Evolutionary conservation across 1,284 basidiomycete species (phyloP).

Genomic region (Pascua guehoae): DNA sequence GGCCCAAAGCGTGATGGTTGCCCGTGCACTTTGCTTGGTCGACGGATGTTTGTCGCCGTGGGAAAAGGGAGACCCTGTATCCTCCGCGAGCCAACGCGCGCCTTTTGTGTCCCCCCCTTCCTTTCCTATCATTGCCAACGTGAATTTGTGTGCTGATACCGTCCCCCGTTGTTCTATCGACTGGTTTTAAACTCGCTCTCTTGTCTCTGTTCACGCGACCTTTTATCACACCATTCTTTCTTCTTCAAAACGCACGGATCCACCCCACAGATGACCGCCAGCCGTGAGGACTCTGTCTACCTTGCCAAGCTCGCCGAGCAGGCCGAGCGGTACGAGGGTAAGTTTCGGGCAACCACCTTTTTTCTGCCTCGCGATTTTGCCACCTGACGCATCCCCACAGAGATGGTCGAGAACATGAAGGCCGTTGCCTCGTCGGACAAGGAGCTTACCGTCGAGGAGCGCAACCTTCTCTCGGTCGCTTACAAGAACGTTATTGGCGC

Average conservation of each 20-base stretch:
- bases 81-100: no score
- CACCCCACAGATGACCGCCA: conserved; percentile 59
- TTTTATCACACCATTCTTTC: neutral
- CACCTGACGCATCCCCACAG: conserved; percentile 50
- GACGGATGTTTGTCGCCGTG: no score
- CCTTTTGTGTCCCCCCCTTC: neutral
- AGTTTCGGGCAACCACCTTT: no score
- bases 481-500: conserved; percentile 99
- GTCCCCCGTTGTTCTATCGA: neutral
- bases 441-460: conserved; percentile 98
- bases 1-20: neutral
- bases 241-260: neutral
- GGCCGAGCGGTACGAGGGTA: conserved; percentile 96
- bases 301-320: conserved; percentile 99
- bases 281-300: conserved; percentile 96
- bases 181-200: neutral
- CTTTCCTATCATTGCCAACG: conserved; percentile 1
- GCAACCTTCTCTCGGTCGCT: conserved; percentile 95
- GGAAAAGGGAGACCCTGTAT: no score
- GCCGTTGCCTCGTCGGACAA: conserved; percentile 92
- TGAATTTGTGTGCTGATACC: neutral
- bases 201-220: conserved; percentile 4
- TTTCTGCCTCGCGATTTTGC: neutral
- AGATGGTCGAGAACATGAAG: conserved; percentile 99
- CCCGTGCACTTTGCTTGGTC: neutral